Base-by-base conservation (phyloP, 2,329 filamentous ascomycete species). In the Alternaria brassicicola region DNA sequence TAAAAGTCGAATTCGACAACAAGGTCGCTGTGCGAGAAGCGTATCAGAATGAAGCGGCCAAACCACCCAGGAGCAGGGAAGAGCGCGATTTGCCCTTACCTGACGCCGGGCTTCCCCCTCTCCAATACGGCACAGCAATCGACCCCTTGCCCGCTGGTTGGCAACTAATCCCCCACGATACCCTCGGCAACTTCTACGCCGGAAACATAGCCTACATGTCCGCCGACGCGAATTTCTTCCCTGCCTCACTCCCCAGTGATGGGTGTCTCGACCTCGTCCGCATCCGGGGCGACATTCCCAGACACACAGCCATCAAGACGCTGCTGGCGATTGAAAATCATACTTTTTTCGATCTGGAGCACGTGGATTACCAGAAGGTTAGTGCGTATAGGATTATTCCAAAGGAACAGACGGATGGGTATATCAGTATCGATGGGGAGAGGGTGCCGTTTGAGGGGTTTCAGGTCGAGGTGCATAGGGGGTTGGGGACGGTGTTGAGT, bases 131-230 rank as follows among this genome's bases (percentile, higher is more conserved):
- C 48, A 94, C 91, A 0, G 81, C 95, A 57, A 86, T 87, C 50
- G 92, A 96, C 66, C 83, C 89, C 15, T 75, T 98, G 0, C 93
- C 93, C 0, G 80, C 85, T 2, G 89, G 86, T 43, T 99, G 95
- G 93, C 84, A 90, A 60, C 79, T 89, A 19, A 79, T 90, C 3
- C 86, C 90, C 0, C 85, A 90, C 62, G 87, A 95, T 62, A 91
- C 89, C 28, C 81, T 99, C 54, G 93, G 93, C 45, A 97, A 92
- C 71, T 96, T 99, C 76, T 98, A 96, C 78, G 91, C 89, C 30
- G 95, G 95, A 61, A 99, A 97, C 75, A 96, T 98, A 89, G 88
- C 90, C 23, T 96, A 90, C 77, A 94, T 99, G 92, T 89, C 93
- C 0, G 85, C 92, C 12, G 89, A 94, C 64, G 85, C 89, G 57